phyloP scores from a whole-genome alignment of 106 monocot species.

The Ottelia alismoides region DNA sequence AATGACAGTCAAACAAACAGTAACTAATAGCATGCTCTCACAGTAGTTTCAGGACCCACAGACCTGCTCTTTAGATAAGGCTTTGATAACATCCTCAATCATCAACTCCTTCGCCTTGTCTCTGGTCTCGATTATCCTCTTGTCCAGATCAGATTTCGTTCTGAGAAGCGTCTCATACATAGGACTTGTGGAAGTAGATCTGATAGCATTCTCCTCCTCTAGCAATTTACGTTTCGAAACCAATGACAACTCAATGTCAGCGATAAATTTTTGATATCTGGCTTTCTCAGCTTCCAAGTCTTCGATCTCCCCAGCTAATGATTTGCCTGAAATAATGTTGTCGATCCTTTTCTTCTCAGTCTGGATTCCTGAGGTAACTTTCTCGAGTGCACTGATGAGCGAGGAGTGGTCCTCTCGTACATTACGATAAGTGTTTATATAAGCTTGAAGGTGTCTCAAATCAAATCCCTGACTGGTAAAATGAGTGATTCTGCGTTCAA shows the following conservation, averaged over 20 bases:
- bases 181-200: background rate
- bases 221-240: background rate
- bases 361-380: background rate
- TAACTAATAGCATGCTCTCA: no score
- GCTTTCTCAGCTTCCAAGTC: conserved; percentile 4
- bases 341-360: conserved; percentile 6
- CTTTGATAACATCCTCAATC: no score
- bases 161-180: conserved; percentile 1
- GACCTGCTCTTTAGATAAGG: no score
- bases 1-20: no score
- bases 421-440: background rate
- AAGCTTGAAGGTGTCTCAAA: conserved; percentile 6
- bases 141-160: background rate
- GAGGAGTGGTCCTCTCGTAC: background rate
- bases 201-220: conserved; percentile 1
- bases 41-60: no score
- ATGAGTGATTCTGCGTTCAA: conserved; percentile 3
- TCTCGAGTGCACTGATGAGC: conserved; percentile 1
- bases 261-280: background rate
- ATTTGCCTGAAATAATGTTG: conserved; percentile 1
- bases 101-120: background rate
- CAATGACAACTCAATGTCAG: conserved; percentile 1
- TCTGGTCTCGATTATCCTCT: background rate
- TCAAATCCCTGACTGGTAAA: conserved; percentile 4
- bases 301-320: background rate